Percentiles rank a stretch among this genome's conserved stretches.
phyloP scores from a whole-genome alignment of 805 yeast species.

The Candida ulmi region DNA sequence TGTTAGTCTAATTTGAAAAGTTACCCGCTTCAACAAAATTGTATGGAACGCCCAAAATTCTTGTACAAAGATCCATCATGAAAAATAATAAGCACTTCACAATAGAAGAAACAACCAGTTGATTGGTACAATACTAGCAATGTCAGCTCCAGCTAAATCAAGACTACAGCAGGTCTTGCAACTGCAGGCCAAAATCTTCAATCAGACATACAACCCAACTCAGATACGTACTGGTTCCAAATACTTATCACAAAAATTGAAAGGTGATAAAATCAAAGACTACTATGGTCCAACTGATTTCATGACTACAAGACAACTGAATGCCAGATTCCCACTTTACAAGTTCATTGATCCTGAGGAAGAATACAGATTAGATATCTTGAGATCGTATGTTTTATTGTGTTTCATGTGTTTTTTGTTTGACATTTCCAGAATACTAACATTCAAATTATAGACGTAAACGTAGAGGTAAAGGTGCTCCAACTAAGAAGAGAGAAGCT shows the following conservation, averaged over 20 bases:
- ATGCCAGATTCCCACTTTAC: conserved; percentile 41
- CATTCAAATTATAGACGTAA: conserved; percentile 38
- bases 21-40: too few relatives aligned
- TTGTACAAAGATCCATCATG: too few relatives aligned
- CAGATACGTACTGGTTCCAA: conserved; percentile 67
- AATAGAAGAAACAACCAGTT: too few relatives aligned
- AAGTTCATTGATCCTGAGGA: conserved; percentile 63
- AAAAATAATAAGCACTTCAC: too few relatives aligned
- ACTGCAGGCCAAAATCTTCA: conserved; percentile 60
- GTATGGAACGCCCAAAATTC: too few relatives aligned
- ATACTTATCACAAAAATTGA: conserved; percentile 58
- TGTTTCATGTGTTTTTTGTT: too few relatives aligned
- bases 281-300: conserved; percentile 75
- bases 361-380: conserved; percentile 49
- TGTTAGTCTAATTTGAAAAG: too few relatives aligned
- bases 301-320: conserved; percentile 57
- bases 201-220: conserved; percentile 64
- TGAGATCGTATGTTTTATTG: conserved; percentile 14
- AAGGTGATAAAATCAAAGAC: conserved; percentile 63
- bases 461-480: conserved; percentile 88
- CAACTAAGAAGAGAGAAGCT: conserved; percentile 59
- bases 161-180: conserved; percentile 53
- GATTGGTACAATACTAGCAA: too few relatives aligned
- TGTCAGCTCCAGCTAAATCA: conserved; percentile 31
- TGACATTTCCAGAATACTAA: too few relatives aligned